Evolutionary conservation across 805 yeast species (phyloP).

Genomic region (Candida ortonii): DNA sequence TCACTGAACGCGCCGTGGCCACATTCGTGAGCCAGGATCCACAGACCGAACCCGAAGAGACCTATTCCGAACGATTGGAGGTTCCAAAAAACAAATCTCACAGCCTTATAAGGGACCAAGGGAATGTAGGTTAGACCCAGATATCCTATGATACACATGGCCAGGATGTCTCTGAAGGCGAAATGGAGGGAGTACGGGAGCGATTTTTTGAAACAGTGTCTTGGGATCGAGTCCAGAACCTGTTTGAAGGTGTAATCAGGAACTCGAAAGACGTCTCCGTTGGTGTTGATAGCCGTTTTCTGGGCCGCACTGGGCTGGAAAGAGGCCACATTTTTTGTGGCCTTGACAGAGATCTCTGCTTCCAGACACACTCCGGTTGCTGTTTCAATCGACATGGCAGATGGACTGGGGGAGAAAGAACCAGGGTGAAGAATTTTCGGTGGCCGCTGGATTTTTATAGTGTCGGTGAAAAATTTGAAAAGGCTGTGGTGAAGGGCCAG

Average conservation of each 20-base stretch:
- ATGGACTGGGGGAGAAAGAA: no score
- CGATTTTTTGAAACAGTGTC: constrained; percentile 57
- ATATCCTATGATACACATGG: constrained; percentile 42
- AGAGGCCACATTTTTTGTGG: constrained; percentile 25
- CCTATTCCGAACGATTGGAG: constrained; percentile 41
- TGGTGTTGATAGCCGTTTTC: constrained; percentile 44
- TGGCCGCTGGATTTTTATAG: no score
- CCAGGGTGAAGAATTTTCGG: no score
- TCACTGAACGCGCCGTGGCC: constrained; percentile 64
- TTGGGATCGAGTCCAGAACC: constrained; percentile 55
- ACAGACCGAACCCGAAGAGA: constrained; percentile 53
- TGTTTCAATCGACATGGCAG: constrained; percentile 14
- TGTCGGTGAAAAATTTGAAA: no score
- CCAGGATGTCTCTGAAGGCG: constrained; percentile 50
- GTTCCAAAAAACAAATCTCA: constrained; percentile 43
- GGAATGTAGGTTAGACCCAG: constrained; percentile 45
- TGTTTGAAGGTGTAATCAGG: constrained; percentile 64
- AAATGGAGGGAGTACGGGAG: constrained; percentile 47
- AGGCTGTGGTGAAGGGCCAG: no score
- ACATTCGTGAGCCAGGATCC: constrained; percentile 66
- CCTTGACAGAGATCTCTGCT: constrained; percentile 8
- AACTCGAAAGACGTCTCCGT: constrained; percentile 53
- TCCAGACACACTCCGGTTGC: constrained; percentile 13
- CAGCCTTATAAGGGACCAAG: constrained; percentile 29
- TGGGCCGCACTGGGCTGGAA: constrained; percentile 9